A percentile compares a stretch with the other conserved stretches of the same genome.
phyloP scores from a whole-genome alignment of 129 eudicot species.

The Helianthus annuus region HanXRQr2.0-SUNRISE NC_035449.2:82876005-82876504 shows the following conservation, averaged over 20 bases:
- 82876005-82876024: conserved; percentile 81
- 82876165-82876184: conserved; percentile 64
- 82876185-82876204: conserved; percentile 76
- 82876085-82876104: conserved; percentile 70
- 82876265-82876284: conserved; percentile 58
- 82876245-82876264: conserved; percentile 66
- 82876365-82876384: conserved; percentile 95
- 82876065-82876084: conserved; percentile 54
- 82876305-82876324: conserved; percentile 75
- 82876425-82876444: conserved; percentile 73
- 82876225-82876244: conserved; percentile 86
- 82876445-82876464: conserved; percentile 55
- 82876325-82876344: conserved; percentile 69
- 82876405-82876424: conserved; percentile 77
- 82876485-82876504: conserved; percentile 45
- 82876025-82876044: conserved; percentile 70
- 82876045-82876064: conserved; percentile 68
- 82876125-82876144: conserved; percentile 19
- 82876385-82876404: conserved; percentile 64
- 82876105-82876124: conserved; percentile 59
- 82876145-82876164: conserved; percentile 66
- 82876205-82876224: conserved; percentile 69
- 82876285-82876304: conserved; percentile 83
- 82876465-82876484: conserved; percentile 27
- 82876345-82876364: conserved; percentile 76